A percentile compares a stretch with the other conserved stretches of the same genome.
These are phyloP conservation scores for Phaeophleospora eucalypticola DNA, from an alignment of 2,329 filamentous ascomycete genomes.

Conservation along the genomic window DNA sequence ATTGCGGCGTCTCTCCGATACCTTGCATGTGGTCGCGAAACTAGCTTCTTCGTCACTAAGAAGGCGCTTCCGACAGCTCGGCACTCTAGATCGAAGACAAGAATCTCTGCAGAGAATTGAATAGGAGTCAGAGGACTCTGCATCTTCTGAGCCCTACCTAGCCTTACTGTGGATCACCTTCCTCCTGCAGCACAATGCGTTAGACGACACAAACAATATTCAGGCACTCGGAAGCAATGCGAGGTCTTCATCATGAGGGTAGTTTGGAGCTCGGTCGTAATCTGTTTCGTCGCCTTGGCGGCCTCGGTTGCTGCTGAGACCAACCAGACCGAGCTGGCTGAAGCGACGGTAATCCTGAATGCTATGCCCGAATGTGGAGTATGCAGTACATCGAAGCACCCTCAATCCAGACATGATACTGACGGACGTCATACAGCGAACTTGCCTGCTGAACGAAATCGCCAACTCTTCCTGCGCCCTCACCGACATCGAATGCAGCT, in stretches of 20 bases:
- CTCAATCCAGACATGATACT: not conserved
- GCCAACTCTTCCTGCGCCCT: slow-evolving; percentile 15
- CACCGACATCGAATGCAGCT: slow-evolving; percentile 20
- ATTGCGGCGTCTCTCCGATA: not conserved
- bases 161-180: no score
- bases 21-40: not conserved
- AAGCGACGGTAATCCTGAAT: slow-evolving; percentile 2
- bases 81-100: no score
- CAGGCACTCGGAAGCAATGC: no score
- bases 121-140: no score
- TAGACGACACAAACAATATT: no score
- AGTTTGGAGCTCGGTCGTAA: slow-evolving; percentile 1
- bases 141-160: no score
- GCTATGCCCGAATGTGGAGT: slow-evolving; percentile 12
- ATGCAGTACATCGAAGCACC: not conserved
- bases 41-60: not conserved
- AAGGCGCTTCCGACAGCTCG: no score
- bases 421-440: slow-evolving; percentile 10
- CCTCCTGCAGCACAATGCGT: no score
- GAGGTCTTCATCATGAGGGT: no score
- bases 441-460: slow-evolving; percentile 17
- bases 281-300: not conserved
- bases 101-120: no score
- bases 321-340: not conserved
- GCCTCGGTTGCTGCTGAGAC: not conserved